Evolutionary conservation across 2,329 filamentous ascomycete species (phyloP).

Genomic region (Hypoxylon sp.): DNA sequence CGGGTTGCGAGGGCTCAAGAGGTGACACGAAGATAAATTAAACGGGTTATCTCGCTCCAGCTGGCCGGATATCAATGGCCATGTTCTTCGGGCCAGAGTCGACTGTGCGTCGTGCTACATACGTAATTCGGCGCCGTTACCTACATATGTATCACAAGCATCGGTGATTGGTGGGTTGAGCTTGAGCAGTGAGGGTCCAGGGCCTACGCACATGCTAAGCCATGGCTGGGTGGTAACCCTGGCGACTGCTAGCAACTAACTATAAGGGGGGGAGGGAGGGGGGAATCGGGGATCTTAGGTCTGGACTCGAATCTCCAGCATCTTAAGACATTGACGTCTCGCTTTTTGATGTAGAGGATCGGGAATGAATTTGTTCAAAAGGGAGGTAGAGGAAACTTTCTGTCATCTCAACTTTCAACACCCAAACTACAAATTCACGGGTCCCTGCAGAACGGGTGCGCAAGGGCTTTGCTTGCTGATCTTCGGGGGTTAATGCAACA

Average conservation of each 20-base stretch:
- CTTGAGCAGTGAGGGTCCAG: conserved; percentile 5
- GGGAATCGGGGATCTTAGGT: background rate
- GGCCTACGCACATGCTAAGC: conserved; percentile 30
- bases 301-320: conserved; percentile 8
- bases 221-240: conserved; percentile 22
- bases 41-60: conserved; percentile 27
- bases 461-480: conserved; percentile 21
- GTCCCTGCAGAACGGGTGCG: conserved; percentile 6
- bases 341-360: conserved; percentile 6
- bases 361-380: conserved; percentile 19
- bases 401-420: background rate
- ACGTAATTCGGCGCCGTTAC: conserved; percentile 24
- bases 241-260: background rate
- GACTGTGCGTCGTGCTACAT: conserved; percentile 8
- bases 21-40: conserved; percentile 22
- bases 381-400: conserved; percentile 5
- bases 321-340: conserved; percentile 16
- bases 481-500: conserved; percentile 21
- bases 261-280: background rate
- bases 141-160: conserved; percentile 20
- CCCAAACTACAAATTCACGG: conserved; percentile 1
- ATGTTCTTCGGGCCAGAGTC: conserved; percentile 11
- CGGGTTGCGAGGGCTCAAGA: background rate
- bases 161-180: conserved; percentile 15
- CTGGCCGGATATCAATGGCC: conserved; percentile 32